Percentiles rank a stretch among this genome's conserved stretches.
Conservation (phyloP, 1,284 basidiomycete species). For the Apiotrichum domesticum region DNA sequence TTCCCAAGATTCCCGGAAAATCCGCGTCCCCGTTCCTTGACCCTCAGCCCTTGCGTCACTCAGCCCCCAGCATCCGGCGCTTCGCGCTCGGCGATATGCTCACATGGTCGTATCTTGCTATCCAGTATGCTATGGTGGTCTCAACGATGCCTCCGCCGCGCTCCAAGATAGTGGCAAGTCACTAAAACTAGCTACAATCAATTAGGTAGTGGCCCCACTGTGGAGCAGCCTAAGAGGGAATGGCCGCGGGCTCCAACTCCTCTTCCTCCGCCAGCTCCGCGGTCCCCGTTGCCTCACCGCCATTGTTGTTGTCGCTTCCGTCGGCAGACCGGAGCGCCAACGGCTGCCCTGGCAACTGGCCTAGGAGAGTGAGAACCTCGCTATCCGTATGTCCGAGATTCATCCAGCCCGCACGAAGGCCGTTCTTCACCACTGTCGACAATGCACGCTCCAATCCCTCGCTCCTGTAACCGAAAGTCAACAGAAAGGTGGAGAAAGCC, state of each 20-base stretch:
- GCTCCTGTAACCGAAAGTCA: constrained; percentile 15
- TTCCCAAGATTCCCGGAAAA: no score
- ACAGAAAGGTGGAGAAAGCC: constrained; percentile 61
- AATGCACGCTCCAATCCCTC: constrained; percentile 58
- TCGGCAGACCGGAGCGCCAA: constrained; percentile 10
- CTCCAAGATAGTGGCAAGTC: no score
- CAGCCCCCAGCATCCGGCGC: no score
- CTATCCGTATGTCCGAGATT: constrained; percentile 30
- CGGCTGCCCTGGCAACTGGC: constrained; percentile 14
- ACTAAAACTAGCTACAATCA: no score
- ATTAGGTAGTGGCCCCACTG: no score
- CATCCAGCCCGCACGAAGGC: constrained; percentile 60
- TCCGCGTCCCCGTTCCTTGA: no score
- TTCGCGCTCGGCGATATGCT: no score
- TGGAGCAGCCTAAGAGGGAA: background rate
- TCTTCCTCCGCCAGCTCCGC: no score
- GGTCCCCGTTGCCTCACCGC: constrained; percentile 52
- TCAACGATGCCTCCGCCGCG: no score
- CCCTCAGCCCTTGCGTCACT: no score
- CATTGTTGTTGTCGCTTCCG: constrained; percentile 4
- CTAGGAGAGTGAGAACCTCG: constrained; percentile 22
- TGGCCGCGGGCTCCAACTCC: background rate
- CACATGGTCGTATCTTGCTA: no score
- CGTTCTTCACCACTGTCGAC: constrained; percentile 65
- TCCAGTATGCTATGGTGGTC: no score